Base-by-base conservation (phyloP, 805 yeast genomes). In the Ogataea sp. region DNA sequence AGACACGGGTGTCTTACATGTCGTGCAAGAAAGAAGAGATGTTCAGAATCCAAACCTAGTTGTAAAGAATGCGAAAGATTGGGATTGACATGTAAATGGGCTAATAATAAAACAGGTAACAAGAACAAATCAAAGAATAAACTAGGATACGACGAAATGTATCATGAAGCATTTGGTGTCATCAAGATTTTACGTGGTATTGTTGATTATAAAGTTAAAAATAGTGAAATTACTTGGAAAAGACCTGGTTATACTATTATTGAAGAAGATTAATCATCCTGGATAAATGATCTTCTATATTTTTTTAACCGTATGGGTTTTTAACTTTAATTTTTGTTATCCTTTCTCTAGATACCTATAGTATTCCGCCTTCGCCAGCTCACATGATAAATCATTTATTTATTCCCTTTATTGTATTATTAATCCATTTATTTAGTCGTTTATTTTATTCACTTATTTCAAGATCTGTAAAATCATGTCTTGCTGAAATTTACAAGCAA, bases 21-120 rank as follows among this genome's bases (percentile, higher is more conserved):
- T 46, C 56, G 66, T 41, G 55, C 51, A 41, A 55, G 70, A 34
- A 67, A 65, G 55, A 65, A 67, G 46, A 67, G 65, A 39, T 67
- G 72, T 45, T 67, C 66, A 44, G 64, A 67, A 41, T 50, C 56
- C 6, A 59, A 58, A 42, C 72, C 72, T 2, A 45, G 58, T 6
- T 67, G 72, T 46, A 52, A 39, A 24, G 55, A 50, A 36, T 50
- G 55, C 41, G 39, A 44, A 27, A 34, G 55, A 24, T 42, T 50
- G 10, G 49, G 49, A 6, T 41, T 50, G 27, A 45, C 46, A 33
- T 50, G 55, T 43, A 47, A 49, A 20, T 50, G 55, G 55, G 43
- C 48, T 17, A 49, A 52, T 17, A 45, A 48, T 24, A 49, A 52
- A 3, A 36, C 44, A 8, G 53, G 49, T 31, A 47, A 50, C 38